These are phyloP conservation scores for Stachybotrys elegans DNA, from an alignment of 2,329 filamentous ascomycete genomes.

Conservation along the genomic window DNA sequence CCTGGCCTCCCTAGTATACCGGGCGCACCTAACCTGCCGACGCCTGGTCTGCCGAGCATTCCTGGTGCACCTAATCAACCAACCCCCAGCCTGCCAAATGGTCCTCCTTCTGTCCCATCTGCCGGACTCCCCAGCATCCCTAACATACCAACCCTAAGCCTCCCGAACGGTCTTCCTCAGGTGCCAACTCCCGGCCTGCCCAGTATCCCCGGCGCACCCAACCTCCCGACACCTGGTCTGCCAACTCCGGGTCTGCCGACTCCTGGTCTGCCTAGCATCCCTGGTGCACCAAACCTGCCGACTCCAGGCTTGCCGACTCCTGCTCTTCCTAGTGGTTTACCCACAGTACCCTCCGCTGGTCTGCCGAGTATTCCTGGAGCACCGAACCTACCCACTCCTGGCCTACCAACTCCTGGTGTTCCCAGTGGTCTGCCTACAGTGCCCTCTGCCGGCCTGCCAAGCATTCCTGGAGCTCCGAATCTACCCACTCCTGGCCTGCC, in stretches of 20 bases:
- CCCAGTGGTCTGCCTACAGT: too few relatives aligned
- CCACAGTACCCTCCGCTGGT: not conserved
- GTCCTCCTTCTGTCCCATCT: too few relatives aligned
- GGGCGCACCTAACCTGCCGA: not conserved
- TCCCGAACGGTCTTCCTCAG: too few relatives aligned
- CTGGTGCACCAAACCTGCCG: not conserved
- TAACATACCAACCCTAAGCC: too few relatives aligned
- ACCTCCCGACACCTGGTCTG: not conserved
- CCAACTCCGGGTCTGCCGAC: too few relatives aligned
- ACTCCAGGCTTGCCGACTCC: not conserved
- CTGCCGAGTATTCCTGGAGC: not conserved
- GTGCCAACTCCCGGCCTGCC: not conserved
- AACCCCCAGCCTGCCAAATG: not conserved
- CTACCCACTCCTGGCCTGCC: not conserved
- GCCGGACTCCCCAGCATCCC: not conserved
- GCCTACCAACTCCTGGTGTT: not conserved
- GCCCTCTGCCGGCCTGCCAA: not conserved
- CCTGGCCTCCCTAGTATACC: not conserved
- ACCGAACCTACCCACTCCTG: not conserved
- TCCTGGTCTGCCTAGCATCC: not conserved
- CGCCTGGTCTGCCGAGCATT: not conserved
- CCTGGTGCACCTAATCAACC: not conserved
- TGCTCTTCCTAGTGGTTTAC: too few relatives aligned
- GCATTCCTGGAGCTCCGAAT: not conserved
- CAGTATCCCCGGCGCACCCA: not conserved